Conservation (phyloP, 192 early-diverging fungal species). For the Podila minutissima region DNA sequence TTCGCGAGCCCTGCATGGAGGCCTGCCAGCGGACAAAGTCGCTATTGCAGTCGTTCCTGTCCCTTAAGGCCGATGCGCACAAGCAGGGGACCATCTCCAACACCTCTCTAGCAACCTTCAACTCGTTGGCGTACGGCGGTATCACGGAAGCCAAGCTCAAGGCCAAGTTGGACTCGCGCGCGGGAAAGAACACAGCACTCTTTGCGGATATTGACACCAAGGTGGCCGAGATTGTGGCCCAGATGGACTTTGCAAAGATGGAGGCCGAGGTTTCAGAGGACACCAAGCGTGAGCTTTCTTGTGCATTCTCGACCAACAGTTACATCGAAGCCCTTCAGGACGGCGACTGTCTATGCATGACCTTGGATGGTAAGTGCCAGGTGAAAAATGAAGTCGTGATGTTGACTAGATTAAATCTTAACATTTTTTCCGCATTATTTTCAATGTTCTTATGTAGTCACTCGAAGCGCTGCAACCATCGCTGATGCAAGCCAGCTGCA, state of each 20-base stretch:
- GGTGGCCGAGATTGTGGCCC: constrained; percentile 29
- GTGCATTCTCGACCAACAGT: constrained; percentile 51
- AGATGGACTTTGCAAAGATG: constrained; percentile 40
- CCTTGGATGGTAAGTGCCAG: constrained; percentile 41
- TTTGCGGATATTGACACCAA: constrained; percentile 54
- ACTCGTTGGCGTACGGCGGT: constrained; percentile 52
- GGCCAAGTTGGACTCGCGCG: constrained; percentile 46
- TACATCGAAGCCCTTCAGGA: constrained; percentile 49
- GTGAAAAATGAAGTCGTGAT: not conserved
- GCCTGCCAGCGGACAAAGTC: constrained; percentile 27
- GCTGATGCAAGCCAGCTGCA: constrained; percentile 53
- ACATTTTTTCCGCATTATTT: not conserved
- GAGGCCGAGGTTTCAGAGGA: constrained; percentile 44
- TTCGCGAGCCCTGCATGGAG: constrained; percentile 22
- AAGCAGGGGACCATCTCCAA: constrained; percentile 50
- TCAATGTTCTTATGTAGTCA: not conserved
- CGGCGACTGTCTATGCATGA: constrained; percentile 56
- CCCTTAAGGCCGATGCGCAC: constrained; percentile 44
- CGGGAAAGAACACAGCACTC: constrained; percentile 39
- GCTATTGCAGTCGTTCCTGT: constrained; percentile 32
- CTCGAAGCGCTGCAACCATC: constrained; percentile 42
- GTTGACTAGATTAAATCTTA: not conserved
- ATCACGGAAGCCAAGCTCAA: constrained; percentile 49
- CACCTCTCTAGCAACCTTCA: constrained; percentile 51
- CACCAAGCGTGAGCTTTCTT: constrained; percentile 33